Evolutionary conservation across 75 land plant genomes (phyloP).

Genomic region (Larix kaempferi): DNA sequence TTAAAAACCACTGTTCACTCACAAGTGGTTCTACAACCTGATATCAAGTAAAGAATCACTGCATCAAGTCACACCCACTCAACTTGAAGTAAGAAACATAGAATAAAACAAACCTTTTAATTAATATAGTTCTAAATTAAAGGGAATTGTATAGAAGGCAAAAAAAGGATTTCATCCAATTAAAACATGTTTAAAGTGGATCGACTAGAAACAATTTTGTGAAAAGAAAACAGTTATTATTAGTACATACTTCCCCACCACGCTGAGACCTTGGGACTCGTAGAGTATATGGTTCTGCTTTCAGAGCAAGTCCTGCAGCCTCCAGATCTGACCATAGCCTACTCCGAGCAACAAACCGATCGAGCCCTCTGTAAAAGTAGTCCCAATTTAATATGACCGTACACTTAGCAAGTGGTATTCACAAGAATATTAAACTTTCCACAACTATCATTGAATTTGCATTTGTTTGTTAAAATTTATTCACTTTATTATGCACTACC

Average conservation of each 20-base stretch:
- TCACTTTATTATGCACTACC: constrained; percentile 32
- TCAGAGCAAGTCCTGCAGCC: constrained; percentile 75
- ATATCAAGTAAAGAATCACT: constrained; percentile 4
- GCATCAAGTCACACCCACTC: neutral
- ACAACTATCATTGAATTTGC: neutral
- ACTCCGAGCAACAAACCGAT: constrained; percentile 92
- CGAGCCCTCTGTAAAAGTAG: constrained; percentile 62
- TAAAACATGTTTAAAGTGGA: neutral
- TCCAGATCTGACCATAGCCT: constrained; percentile 90
- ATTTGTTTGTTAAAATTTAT: neutral
- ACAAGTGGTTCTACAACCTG: constrained; percentile 94
- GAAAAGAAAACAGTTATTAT: neutral
- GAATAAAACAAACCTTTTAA: neutral
- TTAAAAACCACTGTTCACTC: constrained; percentile 97
- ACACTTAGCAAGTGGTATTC: neutral
- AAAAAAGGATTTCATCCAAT: neutral
- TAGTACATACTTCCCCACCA: constrained; percentile 83
- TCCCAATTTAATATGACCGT: neutral
- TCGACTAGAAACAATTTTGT: neutral
- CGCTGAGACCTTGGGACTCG: constrained; percentile 97
- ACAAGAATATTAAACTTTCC: neutral
- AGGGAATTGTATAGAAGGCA: neutral
- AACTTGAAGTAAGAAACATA: constrained; percentile 7
- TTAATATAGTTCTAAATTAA: neutral
- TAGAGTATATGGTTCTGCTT: constrained; percentile 69